Evolutionary conservation across 163 green algal species (phyloP).

Genomic region (Smithsoniella earleae): DNA sequence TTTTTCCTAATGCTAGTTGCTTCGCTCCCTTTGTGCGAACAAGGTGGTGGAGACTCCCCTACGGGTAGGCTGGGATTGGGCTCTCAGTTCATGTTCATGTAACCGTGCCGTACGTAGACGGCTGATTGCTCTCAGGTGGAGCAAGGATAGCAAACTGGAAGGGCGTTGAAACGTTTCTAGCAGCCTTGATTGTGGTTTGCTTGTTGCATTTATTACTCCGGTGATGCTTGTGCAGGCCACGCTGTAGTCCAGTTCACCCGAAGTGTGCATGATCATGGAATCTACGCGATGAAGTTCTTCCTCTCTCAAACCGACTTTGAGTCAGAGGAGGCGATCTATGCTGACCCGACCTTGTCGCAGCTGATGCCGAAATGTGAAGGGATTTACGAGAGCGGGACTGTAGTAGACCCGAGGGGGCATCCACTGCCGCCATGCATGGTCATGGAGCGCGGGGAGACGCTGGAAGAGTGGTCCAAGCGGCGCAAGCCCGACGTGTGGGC

Average conservation of each 20-base stretch:
- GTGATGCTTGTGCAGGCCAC: conserved; percentile 29
- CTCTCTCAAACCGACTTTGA: background rate
- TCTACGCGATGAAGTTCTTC: conserved; percentile 28
- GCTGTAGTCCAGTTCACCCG: conserved; percentile 10
- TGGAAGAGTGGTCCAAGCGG: conserved; percentile 26
- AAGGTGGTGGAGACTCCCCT: too few species aligned
- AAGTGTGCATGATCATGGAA: background rate
- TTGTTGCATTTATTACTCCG: too few species aligned
- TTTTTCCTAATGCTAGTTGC: too few species aligned
- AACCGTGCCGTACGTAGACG: too few species aligned
- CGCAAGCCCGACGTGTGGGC: conserved; percentile 30
- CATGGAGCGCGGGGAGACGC: conserved; percentile 17
- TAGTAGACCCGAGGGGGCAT: background rate
- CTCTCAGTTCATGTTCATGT: too few species aligned
- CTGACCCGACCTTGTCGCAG: conserved; percentile 1
- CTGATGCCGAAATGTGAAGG: conserved; percentile 1
- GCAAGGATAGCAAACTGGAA: too few species aligned
- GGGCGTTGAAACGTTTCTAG: too few species aligned
- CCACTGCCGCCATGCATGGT: conserved; percentile 16
- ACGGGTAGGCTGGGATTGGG: too few species aligned
- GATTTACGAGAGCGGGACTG: background rate
- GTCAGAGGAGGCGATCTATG: background rate
- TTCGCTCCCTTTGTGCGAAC: too few species aligned
- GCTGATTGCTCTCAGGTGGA: too few species aligned
- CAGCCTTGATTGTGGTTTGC: too few species aligned